phyloP scores from a whole-genome alignment of 345 rosid genomes.

The Aurinia saxatilis region DNA sequence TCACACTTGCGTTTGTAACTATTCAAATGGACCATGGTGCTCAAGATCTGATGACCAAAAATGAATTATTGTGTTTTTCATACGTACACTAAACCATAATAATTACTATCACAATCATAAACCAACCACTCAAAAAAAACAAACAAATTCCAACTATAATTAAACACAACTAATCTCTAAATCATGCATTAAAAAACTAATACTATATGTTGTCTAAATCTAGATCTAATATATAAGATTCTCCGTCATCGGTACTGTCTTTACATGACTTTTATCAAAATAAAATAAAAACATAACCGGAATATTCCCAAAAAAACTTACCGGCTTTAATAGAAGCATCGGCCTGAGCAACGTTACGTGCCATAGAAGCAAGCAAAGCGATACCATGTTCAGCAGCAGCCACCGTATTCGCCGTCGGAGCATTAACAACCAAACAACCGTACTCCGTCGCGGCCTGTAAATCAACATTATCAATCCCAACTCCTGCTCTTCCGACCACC shows the following conservation, averaged over 20 bases:
- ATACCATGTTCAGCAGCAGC: slow-evolving; percentile 87
- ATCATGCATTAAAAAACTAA: neutral
- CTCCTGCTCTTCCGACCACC: slow-evolving; percentile 85
- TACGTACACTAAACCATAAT: no score
- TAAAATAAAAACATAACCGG: no score
- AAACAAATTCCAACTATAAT: neutral
- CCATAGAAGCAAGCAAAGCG: slow-evolving; percentile 70
- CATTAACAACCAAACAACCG: slow-evolving; percentile 78
- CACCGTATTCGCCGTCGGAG: slow-evolving; percentile 78
- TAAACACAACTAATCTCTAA: neutral
- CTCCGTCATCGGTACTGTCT: neutral
- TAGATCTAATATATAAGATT: neutral
- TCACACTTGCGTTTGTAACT: neutral
- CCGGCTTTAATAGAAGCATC: slow-evolving; percentile 90
- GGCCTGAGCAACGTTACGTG: slow-evolving; percentile 71
- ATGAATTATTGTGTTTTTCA: no score
- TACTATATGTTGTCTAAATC: neutral
- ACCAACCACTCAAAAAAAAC: neutral
- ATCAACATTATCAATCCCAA: slow-evolving; percentile 81
- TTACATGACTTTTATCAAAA: no score
- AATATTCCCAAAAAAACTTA: slow-evolving; percentile 8
- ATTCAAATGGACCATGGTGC: neutral
- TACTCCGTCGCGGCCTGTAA: slow-evolving; percentile 83
- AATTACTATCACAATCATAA: neutral
- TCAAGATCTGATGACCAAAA: slow-evolving; percentile 5